These are phyloP conservation scores for Suhomyces taliae DNA, from an alignment of 1,139 yeast genomes.

Conservation along the genomic window DNA sequence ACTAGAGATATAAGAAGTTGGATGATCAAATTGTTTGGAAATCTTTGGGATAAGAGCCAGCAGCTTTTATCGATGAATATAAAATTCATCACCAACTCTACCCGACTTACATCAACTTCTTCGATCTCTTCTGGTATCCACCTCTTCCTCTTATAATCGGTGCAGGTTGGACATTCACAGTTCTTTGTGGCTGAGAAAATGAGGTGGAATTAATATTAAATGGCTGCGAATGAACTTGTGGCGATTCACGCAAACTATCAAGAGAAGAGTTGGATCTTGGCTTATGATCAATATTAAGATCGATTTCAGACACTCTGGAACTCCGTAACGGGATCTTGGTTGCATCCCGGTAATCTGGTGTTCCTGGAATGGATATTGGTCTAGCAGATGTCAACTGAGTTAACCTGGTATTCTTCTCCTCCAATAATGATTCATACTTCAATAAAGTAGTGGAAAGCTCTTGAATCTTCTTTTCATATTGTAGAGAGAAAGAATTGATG, in stretches of 20 bases:
- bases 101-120: conserved; percentile 25
- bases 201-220: neutral
- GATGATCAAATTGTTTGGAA: no score
- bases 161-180: conserved; percentile 8
- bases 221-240: conserved; percentile 3
- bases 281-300: conserved; percentile 3
- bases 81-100: no score
- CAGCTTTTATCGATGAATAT: no score
- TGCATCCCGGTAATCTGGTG: conserved; percentile 8
- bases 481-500: conserved; percentile 12
- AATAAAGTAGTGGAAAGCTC: conserved; percentile 31
- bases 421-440: conserved; percentile 38
- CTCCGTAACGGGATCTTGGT: conserved; percentile 10
- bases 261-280: conserved; percentile 14
- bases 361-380: conserved; percentile 44
- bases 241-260: conserved; percentile 9
- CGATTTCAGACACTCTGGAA: conserved; percentile 10
- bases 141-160: conserved; percentile 52
- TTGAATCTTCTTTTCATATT: conserved; percentile 26
- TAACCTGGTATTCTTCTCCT: conserved; percentile 39
- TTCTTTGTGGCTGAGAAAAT: conserved; percentile 2
- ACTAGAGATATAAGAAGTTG: no score
- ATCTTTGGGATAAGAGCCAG: no score
- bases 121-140: conserved; percentile 50
- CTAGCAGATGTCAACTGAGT: conserved; percentile 39